These are phyloP conservation scores for Cucurbita pepo DNA, from an alignment of 306 rosid species.

Conservation along the genomic window DNA sequence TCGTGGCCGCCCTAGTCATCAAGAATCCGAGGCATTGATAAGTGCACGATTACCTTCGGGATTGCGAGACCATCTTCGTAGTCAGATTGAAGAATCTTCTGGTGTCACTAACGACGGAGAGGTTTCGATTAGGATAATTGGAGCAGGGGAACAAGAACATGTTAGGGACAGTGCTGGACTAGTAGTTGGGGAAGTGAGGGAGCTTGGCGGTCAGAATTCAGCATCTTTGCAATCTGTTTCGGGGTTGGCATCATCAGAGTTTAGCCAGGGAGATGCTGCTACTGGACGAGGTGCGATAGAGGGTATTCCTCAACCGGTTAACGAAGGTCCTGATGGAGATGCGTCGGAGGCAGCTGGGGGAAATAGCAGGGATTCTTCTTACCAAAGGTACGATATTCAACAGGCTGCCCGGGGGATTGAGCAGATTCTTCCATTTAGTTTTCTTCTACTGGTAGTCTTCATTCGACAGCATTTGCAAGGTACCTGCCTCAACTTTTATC, in stretches of 20 bases:
- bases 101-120: slow-evolving; percentile 38
- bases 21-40: slow-evolving; percentile 25
- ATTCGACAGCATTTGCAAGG: slow-evolving; percentile 98
- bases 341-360: slow-evolving; percentile 33
- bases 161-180: slow-evolving; percentile 47
- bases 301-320: slow-evolving; percentile 27
- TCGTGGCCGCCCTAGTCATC: slow-evolving; percentile 34
- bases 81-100: slow-evolving; percentile 22
- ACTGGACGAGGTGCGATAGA: slow-evolving; percentile 27
- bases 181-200: slow-evolving; percentile 37
- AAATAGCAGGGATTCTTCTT: slow-evolving; percentile 80
- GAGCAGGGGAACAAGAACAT: slow-evolving; percentile 41
- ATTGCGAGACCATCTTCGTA: slow-evolving; percentile 18
- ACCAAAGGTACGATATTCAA: slow-evolving; percentile 93
- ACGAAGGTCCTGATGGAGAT: slow-evolving; percentile 27
- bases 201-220: slow-evolving; percentile 18
- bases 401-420: slow-evolving; percentile 98
- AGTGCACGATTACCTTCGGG: slow-evolving; percentile 16
- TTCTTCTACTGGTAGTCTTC: slow-evolving; percentile 92
- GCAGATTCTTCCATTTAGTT: slow-evolving; percentile 79
- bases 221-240: slow-evolving; percentile 11
- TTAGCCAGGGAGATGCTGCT: slow-evolving; percentile 19
- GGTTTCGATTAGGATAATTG: slow-evolving; percentile 80
- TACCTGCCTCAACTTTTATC: slow-evolving; percentile 1
- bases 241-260: slow-evolving; percentile 9